A percentile compares a stretch with the other conserved stretches of the same genome.
These are phyloP conservation scores for Aureobasidium lini DNA, from an alignment of 2,329 filamentous ascomycete species.

Conservation along the genomic window DNA sequence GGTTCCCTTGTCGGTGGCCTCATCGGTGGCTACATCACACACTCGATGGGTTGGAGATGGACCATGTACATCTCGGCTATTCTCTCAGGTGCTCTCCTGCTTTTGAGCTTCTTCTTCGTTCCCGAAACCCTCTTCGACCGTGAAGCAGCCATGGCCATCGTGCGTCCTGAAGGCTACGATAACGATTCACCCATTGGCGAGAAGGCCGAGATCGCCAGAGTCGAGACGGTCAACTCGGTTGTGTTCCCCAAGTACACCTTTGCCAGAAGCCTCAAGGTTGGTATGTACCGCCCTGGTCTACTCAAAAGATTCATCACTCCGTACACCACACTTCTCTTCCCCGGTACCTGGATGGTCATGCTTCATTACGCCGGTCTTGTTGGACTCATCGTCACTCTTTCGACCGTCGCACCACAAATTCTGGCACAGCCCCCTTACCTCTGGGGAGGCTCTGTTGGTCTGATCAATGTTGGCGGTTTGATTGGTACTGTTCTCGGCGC, in stretches of 20 bases:
- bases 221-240: conserved; percentile 18
- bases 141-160: conserved; percentile 17
- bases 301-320: conserved; percentile 30
- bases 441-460: conserved; percentile 33
- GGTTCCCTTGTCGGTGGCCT: conserved; percentile 34
- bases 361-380: conserved; percentile 37
- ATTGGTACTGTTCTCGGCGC: conserved; percentile 31
- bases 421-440: conserved; percentile 34
- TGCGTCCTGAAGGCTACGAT: conserved; percentile 15
- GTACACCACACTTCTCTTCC: conserved; percentile 31
- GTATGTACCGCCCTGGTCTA: conserved; percentile 30
- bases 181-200: conserved; percentile 16
- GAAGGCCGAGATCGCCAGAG: conserved; percentile 19
- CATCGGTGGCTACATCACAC: conserved; percentile 35
- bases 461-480: conserved; percentile 33
- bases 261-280: conserved; percentile 29
- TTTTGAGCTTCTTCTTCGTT: conserved; percentile 30
- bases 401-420: conserved; percentile 31
- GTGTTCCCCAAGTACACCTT: conserved; percentile 25
- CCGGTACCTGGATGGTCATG: conserved; percentile 36
- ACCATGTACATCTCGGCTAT: conserved; percentile 37
- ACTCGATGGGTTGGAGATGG: conserved; percentile 28
- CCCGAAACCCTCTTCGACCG: conserved; percentile 36
- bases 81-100: conserved; percentile 26
- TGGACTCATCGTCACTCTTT: conserved; percentile 33